Evolutionary conservation across 192 early-diverging fungal species (phyloP).

Genomic region (Endogone sp.): DNA sequence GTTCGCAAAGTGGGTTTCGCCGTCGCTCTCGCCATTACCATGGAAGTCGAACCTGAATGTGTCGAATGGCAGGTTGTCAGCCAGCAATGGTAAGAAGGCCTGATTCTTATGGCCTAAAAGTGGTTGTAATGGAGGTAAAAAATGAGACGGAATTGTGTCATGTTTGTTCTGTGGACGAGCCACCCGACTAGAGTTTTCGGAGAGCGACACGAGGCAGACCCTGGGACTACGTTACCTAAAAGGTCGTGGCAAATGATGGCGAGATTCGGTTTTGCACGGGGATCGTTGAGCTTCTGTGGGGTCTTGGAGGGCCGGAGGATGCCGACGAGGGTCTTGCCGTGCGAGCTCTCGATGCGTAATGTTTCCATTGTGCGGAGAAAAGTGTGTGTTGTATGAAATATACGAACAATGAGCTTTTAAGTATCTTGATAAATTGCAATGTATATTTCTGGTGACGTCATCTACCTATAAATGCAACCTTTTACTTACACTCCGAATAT

Average conservation of each 20-base stretch:
- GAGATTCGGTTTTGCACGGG: background rate
- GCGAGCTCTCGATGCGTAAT: background rate
- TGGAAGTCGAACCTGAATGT: slow-evolving; percentile 33
- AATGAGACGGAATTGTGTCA: too few relatives aligned
- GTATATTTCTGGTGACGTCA: too few relatives aligned
- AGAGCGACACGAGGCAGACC: too few relatives aligned
- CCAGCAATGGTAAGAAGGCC: slow-evolving; percentile 23
- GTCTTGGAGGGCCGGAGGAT: background rate
- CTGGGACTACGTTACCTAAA: too few relatives aligned
- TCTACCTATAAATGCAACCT: too few relatives aligned
- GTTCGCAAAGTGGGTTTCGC: slow-evolving; percentile 22
- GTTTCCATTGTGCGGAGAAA: background rate
- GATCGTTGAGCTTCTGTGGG: background rate
- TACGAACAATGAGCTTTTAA: background rate
- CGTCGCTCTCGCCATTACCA: slow-evolving; percentile 33
- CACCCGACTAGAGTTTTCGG: background rate
- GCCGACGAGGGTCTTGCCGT: background rate
- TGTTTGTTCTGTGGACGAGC: background rate
- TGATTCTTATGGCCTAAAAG: slow-evolving; percentile 38
- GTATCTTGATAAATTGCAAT: too few relatives aligned
- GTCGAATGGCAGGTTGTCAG: slow-evolving; percentile 23
- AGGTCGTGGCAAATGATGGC: background rate
- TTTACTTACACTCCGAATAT: too few relatives aligned
- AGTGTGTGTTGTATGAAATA: background rate
- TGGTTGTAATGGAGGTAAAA: too few relatives aligned